Evolutionary conservation across 441 rosid genomes (phyloP), one percentile per base, ranked within the genome.

Genomic region (Gossypium davidsonii): DNA sequence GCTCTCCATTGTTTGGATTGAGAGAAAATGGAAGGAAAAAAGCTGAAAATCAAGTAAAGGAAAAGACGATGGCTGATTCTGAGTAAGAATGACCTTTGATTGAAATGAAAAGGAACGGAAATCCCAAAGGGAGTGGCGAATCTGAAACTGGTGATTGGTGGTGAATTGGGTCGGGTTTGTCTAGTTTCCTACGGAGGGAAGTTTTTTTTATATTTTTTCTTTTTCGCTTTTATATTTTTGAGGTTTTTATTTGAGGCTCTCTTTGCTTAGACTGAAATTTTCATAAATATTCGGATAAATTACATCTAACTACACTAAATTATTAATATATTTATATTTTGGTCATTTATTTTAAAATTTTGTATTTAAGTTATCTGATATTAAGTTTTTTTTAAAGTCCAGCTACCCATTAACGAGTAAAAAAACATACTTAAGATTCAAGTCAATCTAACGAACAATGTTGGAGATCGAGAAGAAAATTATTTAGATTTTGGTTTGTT

Each of bases 1-100:
- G 78, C 94, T 89, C 93, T 87, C 96, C 97, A 93, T 92, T 78
- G 67, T 76, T 70, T 74, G 74, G 78, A 28, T 49, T 51, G 44
- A 63, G 69, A 78, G 75, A 51, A 62, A 42, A 23, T 3, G 23
- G 17, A 71, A 44, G 8, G 25, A 57, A 5, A 58, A 55, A 5
- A 70, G 23, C 53, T 46, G 67, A 51, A 34, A 25, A 23, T 58
- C 23, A 37, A 64, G 52, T 2, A 14, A 37, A 62, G 25, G 49
- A 2, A 62, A 31, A 28, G 37, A 26, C 21, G 39, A n/a, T 6
- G 65, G 6, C 3, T 25, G 26, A 14, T 1, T 34, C 39, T 6
- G 39, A 34, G 8, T 34, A 34, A 34, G 60, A 11, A 6, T 3
- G 6, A 31, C 1, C 7, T 8, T 34, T 62, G n/a, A 20, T 21